These are phyloP conservation scores for Amauroascus niger DNA, from an alignment of 2,329 filamentous ascomycete genomes.

Conservation along the genomic window DNA sequence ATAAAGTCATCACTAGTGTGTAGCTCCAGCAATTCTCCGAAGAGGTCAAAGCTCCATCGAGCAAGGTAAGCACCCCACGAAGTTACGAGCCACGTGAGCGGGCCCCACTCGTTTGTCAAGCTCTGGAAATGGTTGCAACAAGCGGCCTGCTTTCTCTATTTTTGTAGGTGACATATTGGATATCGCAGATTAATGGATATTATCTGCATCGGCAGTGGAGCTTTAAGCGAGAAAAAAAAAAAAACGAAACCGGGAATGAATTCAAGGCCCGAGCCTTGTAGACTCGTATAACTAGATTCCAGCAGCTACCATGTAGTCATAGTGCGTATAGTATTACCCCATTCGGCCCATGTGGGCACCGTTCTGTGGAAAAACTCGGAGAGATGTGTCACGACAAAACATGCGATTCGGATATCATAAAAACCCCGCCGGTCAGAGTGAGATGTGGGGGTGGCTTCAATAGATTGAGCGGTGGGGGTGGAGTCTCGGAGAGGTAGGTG, in stretches of 20 bases:
- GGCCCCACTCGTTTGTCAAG: constrained; percentile 1
- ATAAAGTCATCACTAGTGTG: background rate
- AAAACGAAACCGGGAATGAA: no score
- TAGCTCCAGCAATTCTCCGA: background rate
- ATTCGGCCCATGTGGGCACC: background rate
- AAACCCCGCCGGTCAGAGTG: background rate
- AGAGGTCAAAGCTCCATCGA: constrained; percentile 1
- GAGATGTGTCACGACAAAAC: background rate
- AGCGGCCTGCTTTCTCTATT: background rate
- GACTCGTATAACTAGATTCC: background rate
- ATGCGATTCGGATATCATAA: background rate
- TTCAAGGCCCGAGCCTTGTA: background rate
- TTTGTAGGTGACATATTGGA: background rate
- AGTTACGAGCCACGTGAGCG: constrained; percentile 1
- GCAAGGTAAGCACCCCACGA: background rate
- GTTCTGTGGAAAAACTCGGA: background rate
- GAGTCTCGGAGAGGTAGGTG: no score
- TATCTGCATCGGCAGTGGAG: background rate
- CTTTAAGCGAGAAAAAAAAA: constrained; percentile 1
- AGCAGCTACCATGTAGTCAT: background rate
- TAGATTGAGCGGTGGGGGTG: background rate
- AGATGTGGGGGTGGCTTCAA: background rate
- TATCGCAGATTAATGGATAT: background rate
- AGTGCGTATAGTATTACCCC: background rate
- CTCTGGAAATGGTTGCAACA: background rate